A percentile compares a stretch with the other conserved stretches of the same genome.
phyloP scores from a whole-genome alignment of 2,329 filamentous ascomycete species.

The Pyricularia pennisetigena region DNA sequence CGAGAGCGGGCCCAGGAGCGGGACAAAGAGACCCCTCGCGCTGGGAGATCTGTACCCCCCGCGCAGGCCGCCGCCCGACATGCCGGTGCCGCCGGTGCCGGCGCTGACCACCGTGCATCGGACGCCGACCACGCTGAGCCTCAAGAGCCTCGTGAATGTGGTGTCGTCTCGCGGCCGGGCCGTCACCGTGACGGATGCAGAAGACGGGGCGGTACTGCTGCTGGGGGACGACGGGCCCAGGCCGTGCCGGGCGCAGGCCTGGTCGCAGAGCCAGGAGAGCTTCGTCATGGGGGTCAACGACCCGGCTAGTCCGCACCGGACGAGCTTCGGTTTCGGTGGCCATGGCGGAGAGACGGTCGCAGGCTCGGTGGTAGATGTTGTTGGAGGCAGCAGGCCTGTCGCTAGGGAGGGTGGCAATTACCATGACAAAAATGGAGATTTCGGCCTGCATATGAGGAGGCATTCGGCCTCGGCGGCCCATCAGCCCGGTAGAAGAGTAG shows the following conservation, averaged over 20 bases:
- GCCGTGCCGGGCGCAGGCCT: slow-evolving; percentile 7
- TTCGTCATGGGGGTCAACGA: slow-evolving; percentile 20
- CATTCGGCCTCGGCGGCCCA: not conserved
- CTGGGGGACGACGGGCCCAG: slow-evolving; percentile 4
- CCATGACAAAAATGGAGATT: not conserved
- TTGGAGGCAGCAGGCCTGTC: not conserved
- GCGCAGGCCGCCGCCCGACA: not conserved
- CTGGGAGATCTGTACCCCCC: not conserved
- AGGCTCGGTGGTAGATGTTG: not conserved
- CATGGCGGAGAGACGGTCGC: not conserved
- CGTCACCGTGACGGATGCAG: slow-evolving; percentile 5
- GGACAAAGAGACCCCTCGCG: not conserved
- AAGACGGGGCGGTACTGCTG: slow-evolving; percentile 11
- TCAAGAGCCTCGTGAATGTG: slow-evolving; percentile 17
- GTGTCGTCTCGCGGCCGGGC: slow-evolving; percentile 14
- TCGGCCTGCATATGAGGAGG: not conserved
- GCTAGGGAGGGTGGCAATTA: not conserved
- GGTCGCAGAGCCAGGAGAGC: slow-evolving; percentile 20
- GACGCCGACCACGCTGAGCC: slow-evolving; percentile 18
- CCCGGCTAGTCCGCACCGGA: slow-evolving; percentile 15
- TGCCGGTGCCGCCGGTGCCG: slow-evolving; percentile 12
- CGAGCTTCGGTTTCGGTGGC: slow-evolving; percentile 14
- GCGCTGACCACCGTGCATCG: slow-evolving; percentile 9
- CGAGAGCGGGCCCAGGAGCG: not conserved
- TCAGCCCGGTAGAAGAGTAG: not conserved